A percentile compares a stretch with the other conserved stretches of the same genome.
phyloP scores from a whole-genome alignment of 2,329 filamentous ascomycete genomes.

The Aureobasidium subglaciale region DNA sequence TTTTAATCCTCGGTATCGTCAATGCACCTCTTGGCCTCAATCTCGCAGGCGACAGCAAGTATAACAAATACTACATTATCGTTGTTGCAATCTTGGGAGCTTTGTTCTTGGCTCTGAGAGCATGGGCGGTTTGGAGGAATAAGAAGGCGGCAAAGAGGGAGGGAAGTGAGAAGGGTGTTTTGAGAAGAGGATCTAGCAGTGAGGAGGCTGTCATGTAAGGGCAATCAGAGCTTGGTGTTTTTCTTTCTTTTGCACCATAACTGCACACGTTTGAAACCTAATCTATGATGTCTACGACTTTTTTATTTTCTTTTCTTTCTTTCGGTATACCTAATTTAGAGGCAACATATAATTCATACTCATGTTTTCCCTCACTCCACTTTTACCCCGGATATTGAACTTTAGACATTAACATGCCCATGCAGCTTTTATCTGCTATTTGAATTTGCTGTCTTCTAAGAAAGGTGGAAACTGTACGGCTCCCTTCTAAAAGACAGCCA shows the following conservation, averaged over 20 bases:
- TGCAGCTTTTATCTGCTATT: too few relatives aligned
- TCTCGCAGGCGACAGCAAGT: constrained; percentile 46
- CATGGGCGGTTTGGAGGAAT: not conserved
- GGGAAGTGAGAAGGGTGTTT: constrained; percentile 1
- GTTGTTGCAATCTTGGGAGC: constrained; percentile 39
- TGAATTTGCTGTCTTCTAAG: too few relatives aligned
- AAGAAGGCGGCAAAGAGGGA: not conserved
- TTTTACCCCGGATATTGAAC: too few relatives aligned
- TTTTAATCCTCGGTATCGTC: constrained; percentile 47
- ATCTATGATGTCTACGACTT: not conserved
- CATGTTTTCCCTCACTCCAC: too few relatives aligned
- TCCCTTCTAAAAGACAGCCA: too few relatives aligned
- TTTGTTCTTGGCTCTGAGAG: constrained; percentile 25
- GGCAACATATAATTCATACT: too few relatives aligned
- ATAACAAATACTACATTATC: constrained; percentile 43
- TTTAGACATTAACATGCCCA: too few relatives aligned
- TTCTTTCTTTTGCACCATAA: not conserved
- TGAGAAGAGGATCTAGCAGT: not conserved
- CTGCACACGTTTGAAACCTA: too few relatives aligned
- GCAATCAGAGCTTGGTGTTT: too few relatives aligned
- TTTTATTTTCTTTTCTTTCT: too few relatives aligned
- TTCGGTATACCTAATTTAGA: too few relatives aligned
- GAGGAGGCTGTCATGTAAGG: not conserved
- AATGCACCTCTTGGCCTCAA: constrained; percentile 56
- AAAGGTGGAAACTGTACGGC: too few relatives aligned